Conservation (phyloP, 1,139 yeast genomes). For the Wickerhamomyces sp. region DNA sequence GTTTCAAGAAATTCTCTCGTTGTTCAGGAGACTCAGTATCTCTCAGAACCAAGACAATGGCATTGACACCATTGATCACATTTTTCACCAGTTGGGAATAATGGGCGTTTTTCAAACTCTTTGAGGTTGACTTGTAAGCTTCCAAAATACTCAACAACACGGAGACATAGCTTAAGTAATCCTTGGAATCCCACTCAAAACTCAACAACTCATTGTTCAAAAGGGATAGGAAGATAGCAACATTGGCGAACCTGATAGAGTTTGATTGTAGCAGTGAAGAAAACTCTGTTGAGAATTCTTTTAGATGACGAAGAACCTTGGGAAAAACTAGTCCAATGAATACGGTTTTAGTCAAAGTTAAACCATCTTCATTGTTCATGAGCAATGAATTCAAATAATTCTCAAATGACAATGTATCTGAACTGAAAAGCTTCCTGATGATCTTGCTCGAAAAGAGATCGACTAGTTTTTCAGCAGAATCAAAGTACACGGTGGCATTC, state of each 20-base stretch:
- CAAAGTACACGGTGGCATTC: conserved; percentile 24
- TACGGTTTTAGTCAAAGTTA: conserved; percentile 11
- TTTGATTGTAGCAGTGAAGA: conserved; percentile 13
- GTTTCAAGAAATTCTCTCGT: conserved; percentile 20
- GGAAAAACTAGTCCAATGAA: conserved; percentile 23
- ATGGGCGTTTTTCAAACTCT: conserved; percentile 11
- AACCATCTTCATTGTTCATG: conserved; percentile 10
- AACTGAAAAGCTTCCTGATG: conserved; percentile 19
- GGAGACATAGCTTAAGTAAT: conserved; percentile 21
- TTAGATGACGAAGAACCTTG: conserved; percentile 22
- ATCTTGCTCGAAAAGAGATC: conserved; percentile 20
- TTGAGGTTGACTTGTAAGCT: conserved; percentile 14
- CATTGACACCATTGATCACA: conserved; percentile 14
- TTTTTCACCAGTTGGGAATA: conserved; percentile 13
- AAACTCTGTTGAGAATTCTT: conserved; percentile 23
- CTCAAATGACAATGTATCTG: conserved; percentile 20
- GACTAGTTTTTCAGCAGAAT: conserved; percentile 18
- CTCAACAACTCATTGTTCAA: conserved; percentile 16
- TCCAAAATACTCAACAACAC: conserved; percentile 15
- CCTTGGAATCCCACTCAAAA: conserved; percentile 22
- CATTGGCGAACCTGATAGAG: conserved; percentile 15
- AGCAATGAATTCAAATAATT: conserved; percentile 16
- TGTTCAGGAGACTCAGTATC: conserved; percentile 21
- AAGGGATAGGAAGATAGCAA: conserved; percentile 15
- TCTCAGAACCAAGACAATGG: conserved; percentile 16